These are phyloP conservation scores for Trichomonas vaginalis DNA, from an alignment of 208 protist genomes.

Conservation along the genomic window DNA sequence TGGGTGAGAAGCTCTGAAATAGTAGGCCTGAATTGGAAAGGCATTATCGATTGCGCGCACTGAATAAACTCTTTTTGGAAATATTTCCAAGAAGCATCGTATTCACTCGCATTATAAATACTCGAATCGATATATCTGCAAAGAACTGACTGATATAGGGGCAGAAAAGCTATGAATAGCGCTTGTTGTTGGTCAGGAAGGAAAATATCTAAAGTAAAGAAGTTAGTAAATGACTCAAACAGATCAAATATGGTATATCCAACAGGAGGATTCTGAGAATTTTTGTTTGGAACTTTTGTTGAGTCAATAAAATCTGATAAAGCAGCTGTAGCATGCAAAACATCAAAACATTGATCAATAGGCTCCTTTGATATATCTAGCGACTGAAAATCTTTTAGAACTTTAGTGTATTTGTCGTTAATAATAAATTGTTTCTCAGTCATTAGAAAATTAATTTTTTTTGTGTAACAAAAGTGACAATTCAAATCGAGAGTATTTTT, in stretches of 20 bases:
- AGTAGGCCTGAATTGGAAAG: neutral
- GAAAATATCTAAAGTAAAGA: neutral
- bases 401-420: neutral
- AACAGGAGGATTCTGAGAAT: neutral
- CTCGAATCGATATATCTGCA: neutral
- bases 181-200: neutral
- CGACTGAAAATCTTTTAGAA: neutral
- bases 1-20: neutral
- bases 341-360: neutral
- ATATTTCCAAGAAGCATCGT: neutral
- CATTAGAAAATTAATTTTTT: neutral
- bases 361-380: neutral
- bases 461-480: neutral
- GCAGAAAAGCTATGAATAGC: neutral
- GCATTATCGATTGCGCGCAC: neutral
- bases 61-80: neutral
- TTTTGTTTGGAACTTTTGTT: neutral
- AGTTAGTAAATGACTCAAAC: neutral
- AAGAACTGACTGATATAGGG: neutral
- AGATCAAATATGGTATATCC: neutral
- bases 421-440: neutral
- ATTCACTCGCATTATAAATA: neutral
- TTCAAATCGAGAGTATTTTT: no score
- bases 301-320: neutral
- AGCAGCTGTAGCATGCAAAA: neutral